Base-by-base conservation (phyloP, 257 asterid species). In the Eucommia ulmoides region DNA sequence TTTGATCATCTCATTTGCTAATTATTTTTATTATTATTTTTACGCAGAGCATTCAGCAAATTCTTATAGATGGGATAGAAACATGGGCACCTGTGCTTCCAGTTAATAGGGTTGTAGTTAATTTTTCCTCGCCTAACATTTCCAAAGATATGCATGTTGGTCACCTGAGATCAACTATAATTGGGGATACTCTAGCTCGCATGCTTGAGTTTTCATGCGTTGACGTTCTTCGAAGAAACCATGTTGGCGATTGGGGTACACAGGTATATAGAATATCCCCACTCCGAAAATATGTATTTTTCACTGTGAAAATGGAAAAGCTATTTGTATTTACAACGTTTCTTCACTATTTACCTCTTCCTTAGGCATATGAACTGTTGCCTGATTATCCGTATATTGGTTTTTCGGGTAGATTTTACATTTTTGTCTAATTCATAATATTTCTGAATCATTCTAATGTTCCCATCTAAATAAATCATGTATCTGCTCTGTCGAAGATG, bases 91-190 rank as follows among this genome's bases (percentile, higher is more conserved):
- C 94, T 20, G 75, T 61, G 73, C 88, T 79, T 60, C 78, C 78
- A 1, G 82, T 85, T 24, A 75, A 82, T 70, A 75, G 78, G 58
- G 84, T 87, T 0, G 74, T 85, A 19, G 93, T 89, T 69, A 96
- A 89, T 65, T 89, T 85, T 60, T 89, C 96, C 58, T 85, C 98
- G 2, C 98, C 98, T 22, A 89, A 89, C 72, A 82, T 85, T 29
- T 96, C 96, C 33, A 89, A 89, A 71, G 96, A 89, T 63, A 85
- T 89, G 96, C 98, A 89, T 58, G 96, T 89, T 26, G 98, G 98
- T 52, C 98, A 89, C 69, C 71, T 89, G 55, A 68, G 98, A 58
- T 89, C 98, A 16, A 82, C 98, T 17, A 89, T 89, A 33, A 89
- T 89, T 56, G 96, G 98, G 22, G 94, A 89, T 60, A 85, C 96